Conservation (phyloP, 176 grass and related monocot species). For the Rhynchospora tenuis region DNA sequence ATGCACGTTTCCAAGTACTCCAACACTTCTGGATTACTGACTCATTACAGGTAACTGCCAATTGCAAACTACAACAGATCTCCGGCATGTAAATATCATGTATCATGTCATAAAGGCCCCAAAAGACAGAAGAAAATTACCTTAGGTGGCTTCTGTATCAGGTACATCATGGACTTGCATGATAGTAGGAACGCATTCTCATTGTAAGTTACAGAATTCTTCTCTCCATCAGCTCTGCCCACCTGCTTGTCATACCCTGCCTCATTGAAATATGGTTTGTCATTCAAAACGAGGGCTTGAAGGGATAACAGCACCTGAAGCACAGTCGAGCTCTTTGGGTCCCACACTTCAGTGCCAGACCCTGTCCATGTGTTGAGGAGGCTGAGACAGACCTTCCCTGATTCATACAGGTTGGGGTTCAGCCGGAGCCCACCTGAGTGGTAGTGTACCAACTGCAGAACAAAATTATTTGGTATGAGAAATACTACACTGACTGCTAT, state of each 20-base stretch:
- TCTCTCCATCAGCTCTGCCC: conserved; percentile 84
- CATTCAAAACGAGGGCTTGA: conserved; percentile 95
- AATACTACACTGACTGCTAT: neutral
- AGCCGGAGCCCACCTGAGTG: conserved; percentile 78
- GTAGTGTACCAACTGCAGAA: conserved; percentile 74
- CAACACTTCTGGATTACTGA: neutral
- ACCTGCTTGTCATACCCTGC: conserved; percentile 93
- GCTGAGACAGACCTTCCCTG: conserved; percentile 96
- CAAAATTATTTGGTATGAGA: neutral
- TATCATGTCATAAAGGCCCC: conserved; percentile 11
- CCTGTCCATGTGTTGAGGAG: conserved; percentile 95
- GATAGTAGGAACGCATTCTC: conserved; percentile 90
- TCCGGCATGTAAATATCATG: neutral
- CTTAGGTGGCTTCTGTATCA: conserved; percentile 82
- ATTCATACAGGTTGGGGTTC: conserved; percentile 92
- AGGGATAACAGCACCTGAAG: conserved; percentile 89
- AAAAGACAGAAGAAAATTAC: conserved; percentile 23
- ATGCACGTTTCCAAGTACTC: neutral
- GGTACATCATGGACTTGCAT: conserved; percentile 88
- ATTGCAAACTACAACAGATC: neutral
- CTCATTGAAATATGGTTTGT: conserved; percentile 97
- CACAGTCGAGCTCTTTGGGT: conserved; percentile 69
- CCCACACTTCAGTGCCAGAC: conserved; percentile 78
- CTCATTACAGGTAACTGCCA: neutral
- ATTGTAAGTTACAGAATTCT: conserved; percentile 94